Conservation (phyloP, 2,329 filamentous ascomycete species). For the Paracamarosporium sp. region DNA sequence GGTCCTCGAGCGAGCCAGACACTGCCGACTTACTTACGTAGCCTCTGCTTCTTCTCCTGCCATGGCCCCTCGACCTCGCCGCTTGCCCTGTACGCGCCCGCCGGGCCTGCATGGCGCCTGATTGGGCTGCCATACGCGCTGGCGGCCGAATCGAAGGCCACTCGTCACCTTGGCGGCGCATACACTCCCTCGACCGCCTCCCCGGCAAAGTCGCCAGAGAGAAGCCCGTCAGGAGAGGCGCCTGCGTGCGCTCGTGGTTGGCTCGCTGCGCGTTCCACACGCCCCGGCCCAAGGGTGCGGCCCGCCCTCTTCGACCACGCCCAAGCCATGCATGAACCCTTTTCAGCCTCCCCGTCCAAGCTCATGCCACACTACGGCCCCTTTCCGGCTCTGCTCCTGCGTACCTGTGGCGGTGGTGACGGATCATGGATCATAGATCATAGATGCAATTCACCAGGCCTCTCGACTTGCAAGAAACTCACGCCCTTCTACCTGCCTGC, state of each 20-base stretch:
- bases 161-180: conserved; percentile 43
- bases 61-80: conserved; percentile 16
- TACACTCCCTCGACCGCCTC: conserved; percentile 14
- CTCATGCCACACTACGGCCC: neutral
- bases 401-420: no score
- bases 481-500: no score
- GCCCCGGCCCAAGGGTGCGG: neutral
- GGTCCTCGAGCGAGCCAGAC: conserved; percentile 21
- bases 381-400: no score
- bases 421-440: no score
- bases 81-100: conserved; percentile 29
- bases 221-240: neutral
- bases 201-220: neutral
- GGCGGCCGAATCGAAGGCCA: conserved; percentile 35
- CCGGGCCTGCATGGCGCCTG: conserved; percentile 20
- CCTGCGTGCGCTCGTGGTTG: neutral
- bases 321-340: neutral
- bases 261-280: neutral
- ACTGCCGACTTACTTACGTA: conserved; percentile 38
- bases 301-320: neutral
- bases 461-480: no score
- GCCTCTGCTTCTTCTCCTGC: conserved; percentile 12
- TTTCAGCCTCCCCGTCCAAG: conserved; percentile 3
- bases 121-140: conserved; percentile 42
- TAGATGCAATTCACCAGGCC: no score